Base-by-base conservation (phyloP, 1,284 basidiomycete genomes). In the Irpex sp. region DNA sequence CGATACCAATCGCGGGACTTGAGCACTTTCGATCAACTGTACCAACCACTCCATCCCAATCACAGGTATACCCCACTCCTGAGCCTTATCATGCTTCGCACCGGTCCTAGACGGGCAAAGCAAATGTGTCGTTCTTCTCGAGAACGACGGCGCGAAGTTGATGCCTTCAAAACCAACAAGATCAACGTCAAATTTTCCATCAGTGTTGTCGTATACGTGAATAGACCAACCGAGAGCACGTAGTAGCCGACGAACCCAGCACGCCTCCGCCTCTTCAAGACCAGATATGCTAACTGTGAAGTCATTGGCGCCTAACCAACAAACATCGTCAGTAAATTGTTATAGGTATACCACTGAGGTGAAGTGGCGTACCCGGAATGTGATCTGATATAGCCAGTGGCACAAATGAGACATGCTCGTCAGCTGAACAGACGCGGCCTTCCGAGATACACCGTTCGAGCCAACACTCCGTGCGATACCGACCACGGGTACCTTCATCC, bases 401-500 rank as follows among this genome's bases (percentile, higher is more conserved):
- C 1, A 72, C 71, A 66, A 88, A 91, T 0, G 82, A 78, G 10
- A 86, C 70, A 65, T 90, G 85, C 54, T 88, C 86, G 1, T 82
- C 79, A 0, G 80, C 74, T 18, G 72, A 69, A 69, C 86, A 87
- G 60, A 92, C 74, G 14, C 82, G 79, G 53, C 88, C 85, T 64
- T 85, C 83, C 60, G 82, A 87, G 12, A 92, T 77, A 65, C 88
- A 93, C 57, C 82, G 81, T 71, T 93, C 90, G 0, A 93, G 76
- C 90, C 90, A 93, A 67, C 89, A 93, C 69, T 93, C 90, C 0
- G 90, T 93, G 48, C 91, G 79, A 68, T 85, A 90, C 67, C 85
- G 86, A 0, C 65, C 60, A 48, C 80, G 79, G 63, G 77, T 67
- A 1, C 54, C 35, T 10, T 75, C 73, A 57, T 84, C 80, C 4